Evolutionary conservation across 116 monocot species (phyloP).

Genomic region (Cymodocea nodosa): DNA sequence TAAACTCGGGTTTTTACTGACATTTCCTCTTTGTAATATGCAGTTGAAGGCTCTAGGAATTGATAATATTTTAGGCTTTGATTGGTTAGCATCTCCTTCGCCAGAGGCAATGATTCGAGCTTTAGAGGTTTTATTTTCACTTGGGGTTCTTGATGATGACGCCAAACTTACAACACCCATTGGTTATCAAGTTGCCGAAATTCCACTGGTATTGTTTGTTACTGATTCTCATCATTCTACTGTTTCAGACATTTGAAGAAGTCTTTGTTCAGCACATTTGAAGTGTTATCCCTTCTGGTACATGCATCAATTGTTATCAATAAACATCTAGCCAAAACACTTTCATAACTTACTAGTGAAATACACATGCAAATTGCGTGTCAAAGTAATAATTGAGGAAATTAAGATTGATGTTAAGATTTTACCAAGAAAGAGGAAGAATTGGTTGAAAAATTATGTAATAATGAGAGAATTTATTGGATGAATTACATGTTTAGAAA

Average conservation of each 20-base stretch:
- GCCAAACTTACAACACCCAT: constrained; percentile 81
- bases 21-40: too few relatives aligned
- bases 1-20: too few relatives aligned
- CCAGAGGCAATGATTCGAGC: constrained; percentile 92
- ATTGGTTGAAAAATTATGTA: too few relatives aligned
- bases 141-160: constrained; percentile 88
- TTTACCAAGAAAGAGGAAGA: too few relatives aligned
- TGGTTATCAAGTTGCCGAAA: constrained; percentile 94
- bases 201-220: constrained; percentile 60
- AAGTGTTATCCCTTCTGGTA: background rate
- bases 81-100: constrained; percentile 88
- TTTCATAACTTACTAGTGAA: too few relatives aligned
- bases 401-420: too few relatives aligned
- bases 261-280: too few relatives aligned
- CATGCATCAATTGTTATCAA: background rate
- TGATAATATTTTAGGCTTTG: constrained; percentile 90
- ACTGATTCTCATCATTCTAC: background rate
- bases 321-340: too few relatives aligned
- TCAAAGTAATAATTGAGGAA: too few relatives aligned
- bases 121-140: constrained; percentile 86
- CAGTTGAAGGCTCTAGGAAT: constrained; percentile 92
- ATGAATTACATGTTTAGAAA: too few relatives aligned
- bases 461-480: too few relatives aligned
- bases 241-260: background rate
- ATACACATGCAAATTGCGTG: too few relatives aligned